phyloP scores from a whole-genome alignment of 2,329 filamentous ascomycete genomes.

The Rhynchosporium graminicola region DNA sequence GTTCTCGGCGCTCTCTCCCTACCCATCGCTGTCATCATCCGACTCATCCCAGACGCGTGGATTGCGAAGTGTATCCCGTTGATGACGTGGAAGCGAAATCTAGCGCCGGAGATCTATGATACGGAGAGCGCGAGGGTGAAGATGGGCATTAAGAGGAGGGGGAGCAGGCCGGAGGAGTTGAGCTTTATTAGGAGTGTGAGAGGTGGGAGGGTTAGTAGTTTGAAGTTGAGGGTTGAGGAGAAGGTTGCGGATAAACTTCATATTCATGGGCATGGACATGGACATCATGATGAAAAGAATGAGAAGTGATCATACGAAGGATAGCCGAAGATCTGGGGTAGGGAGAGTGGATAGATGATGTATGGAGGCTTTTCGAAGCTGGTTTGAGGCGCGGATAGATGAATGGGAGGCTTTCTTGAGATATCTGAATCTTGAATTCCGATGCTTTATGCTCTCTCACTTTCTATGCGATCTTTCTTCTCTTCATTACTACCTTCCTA shows the following conservation, averaged over 20 bases:
- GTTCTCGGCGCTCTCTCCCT: conserved; percentile 83
- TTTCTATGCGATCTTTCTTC: no score
- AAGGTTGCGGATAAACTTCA: conserved; percentile 8
- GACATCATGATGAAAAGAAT: neutral
- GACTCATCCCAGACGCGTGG: conserved; percentile 72
- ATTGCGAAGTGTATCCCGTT: conserved; percentile 37
- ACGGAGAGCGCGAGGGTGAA: conserved; percentile 70
- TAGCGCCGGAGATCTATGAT: conserved; percentile 58
- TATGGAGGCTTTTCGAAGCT: neutral
- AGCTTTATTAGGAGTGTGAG: conserved; percentile 78
- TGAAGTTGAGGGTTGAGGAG: conserved; percentile 77
- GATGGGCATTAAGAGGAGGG: neutral
- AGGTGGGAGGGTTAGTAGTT: conserved; percentile 77
- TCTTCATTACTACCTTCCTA: no score
- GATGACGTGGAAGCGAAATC: conserved; percentile 36
- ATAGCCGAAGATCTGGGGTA: neutral
- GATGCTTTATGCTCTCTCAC: neutral
- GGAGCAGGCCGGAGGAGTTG: conserved; percentile 61
- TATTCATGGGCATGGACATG: conserved; percentile 9
- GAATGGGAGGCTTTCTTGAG: neutral
- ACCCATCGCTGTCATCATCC: conserved; percentile 77
- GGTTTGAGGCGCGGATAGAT: neutral
- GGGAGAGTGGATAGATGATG: neutral
- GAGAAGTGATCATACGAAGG: neutral
- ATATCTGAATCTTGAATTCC: neutral